These are phyloP conservation scores for Rhodamnia argentea DNA, from an alignment of 345 rosid species.

Conservation along the genomic window DNA sequence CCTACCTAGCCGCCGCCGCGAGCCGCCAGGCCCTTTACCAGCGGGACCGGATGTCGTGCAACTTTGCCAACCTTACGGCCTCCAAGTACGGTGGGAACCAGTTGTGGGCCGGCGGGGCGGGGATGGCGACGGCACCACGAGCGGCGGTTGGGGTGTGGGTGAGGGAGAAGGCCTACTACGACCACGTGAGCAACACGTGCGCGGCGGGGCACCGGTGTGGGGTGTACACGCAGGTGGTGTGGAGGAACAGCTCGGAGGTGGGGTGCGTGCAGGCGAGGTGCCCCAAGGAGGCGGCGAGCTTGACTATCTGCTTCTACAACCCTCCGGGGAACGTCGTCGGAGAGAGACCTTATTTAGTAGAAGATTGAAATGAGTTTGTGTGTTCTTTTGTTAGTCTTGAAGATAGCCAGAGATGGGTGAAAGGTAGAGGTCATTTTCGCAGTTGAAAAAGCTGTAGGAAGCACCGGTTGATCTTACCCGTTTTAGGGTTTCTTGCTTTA, in stretches of 20 bases:
- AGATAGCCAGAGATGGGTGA: not conserved
- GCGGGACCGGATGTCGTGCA: constrained; percentile 50
- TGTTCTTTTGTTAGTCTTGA: not conserved
- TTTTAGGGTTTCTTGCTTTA: not conserved
- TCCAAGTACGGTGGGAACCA: constrained; percentile 71
- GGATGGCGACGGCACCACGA: constrained; percentile 29
- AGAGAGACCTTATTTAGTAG: constrained; percentile 47
- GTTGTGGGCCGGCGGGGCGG: constrained; percentile 38
- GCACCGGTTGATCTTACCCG: not conserved
- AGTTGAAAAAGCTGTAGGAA: not conserved
- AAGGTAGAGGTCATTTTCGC: no score
- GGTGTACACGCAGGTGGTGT: constrained; percentile 75
- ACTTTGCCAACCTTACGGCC: constrained; percentile 47
- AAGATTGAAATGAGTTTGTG: not conserved
- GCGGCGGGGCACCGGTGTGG: constrained; percentile 46
- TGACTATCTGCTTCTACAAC: constrained; percentile 69
- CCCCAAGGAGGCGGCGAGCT: constrained; percentile 26
- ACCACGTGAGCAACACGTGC: constrained; percentile 46
- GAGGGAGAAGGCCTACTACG: constrained; percentile 49
- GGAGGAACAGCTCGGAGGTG: constrained; percentile 55
- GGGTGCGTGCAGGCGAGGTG: constrained; percentile 75
- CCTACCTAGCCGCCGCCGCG: constrained; percentile 34
- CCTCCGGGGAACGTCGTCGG: constrained; percentile 82
- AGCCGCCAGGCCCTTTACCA: constrained; percentile 49
- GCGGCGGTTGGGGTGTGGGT: constrained; percentile 69